Percentiles rank a stretch among this genome's conserved stretches.
Conservation (phyloP, 805 yeast species). For the Myxozyma monticola region DNA sequence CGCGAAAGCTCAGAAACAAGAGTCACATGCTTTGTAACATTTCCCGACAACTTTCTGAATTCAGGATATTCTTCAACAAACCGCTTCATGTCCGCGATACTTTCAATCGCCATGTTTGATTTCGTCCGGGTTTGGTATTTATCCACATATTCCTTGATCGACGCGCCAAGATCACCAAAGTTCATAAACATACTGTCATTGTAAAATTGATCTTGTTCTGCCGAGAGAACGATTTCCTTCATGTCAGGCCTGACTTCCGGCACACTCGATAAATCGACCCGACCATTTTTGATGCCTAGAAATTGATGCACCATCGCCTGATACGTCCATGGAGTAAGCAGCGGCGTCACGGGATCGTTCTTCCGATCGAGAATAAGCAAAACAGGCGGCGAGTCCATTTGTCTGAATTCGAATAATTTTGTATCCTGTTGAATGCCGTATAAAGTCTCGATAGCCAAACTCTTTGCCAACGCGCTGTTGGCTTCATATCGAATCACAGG, state of each 20-base stretch:
- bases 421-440: slow-evolving; percentile 40
- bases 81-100: slow-evolving; percentile 85
- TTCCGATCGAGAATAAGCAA: slow-evolving; percentile 77
- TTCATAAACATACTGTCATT: slow-evolving; percentile 80
- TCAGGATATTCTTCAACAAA: slow-evolving; percentile 94
- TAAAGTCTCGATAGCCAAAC: slow-evolving; percentile 60
- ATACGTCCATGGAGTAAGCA: slow-evolving; percentile 94
- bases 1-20: slow-evolving; percentile 83
- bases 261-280: slow-evolving; percentile 63
- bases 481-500: slow-evolving; percentile 80
- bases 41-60: slow-evolving; percentile 80
- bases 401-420: slow-evolving; percentile 67
- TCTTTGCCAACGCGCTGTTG: slow-evolving; percentile 62
- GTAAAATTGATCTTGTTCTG: slow-evolving; percentile 74
- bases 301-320: slow-evolving; percentile 97
- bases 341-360: slow-evolving; percentile 91
- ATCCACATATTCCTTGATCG: slow-evolving; percentile 78
- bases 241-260: slow-evolving; percentile 61
- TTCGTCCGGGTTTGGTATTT: slow-evolving; percentile 80
- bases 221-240: slow-evolving; percentile 62
- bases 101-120: slow-evolving; percentile 65
- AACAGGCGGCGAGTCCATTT: slow-evolving; percentile 67
- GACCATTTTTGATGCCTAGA: slow-evolving; percentile 76
- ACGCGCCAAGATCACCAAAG: slow-evolving; percentile 92
- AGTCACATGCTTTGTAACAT: slow-evolving; percentile 89